Conservation (phyloP, 2,329 filamentous ascomycete species). For the Ophiostoma himal-ulmi region DNA sequence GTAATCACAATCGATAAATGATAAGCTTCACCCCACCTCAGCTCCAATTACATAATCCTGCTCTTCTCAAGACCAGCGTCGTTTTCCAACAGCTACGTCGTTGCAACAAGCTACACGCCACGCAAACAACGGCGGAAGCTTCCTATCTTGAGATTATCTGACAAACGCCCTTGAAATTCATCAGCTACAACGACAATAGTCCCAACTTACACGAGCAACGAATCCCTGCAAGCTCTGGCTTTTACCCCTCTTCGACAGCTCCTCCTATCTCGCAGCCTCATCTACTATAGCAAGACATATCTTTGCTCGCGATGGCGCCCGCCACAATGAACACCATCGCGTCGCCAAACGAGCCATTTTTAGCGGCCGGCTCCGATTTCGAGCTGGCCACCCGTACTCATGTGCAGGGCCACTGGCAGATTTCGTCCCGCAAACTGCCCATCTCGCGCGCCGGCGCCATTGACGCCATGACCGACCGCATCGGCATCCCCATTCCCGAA, state of each 20-base stretch:
- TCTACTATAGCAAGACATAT: too few relatives aligned
- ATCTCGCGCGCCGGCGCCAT: slow-evolving; percentile 91
- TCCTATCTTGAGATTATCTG: background rate
- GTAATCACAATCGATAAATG: background rate
- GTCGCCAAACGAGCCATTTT: slow-evolving; percentile 2
- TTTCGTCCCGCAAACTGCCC: slow-evolving; percentile 82
- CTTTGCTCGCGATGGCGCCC: background rate
- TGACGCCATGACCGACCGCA: slow-evolving; percentile 69
- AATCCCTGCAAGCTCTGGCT: background rate
- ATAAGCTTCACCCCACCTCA: slow-evolving; percentile 10
- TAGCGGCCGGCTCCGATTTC: background rate
- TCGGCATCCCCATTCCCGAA: slow-evolving; percentile 86
- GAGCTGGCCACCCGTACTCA: background rate
- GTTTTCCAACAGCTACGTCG: background rate
- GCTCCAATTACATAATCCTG: slow-evolving; percentile 3
- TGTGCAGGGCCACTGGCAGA: slow-evolving; percentile 62
- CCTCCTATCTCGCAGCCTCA: background rate
- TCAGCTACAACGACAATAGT: background rate
- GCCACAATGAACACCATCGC: background rate
- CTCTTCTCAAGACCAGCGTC: background rate
- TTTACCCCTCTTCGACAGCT: background rate
- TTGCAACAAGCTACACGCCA: background rate
- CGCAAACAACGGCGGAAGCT: background rate
- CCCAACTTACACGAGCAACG: background rate
- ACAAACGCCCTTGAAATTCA: background rate